Evolutionary conservation across 129 eudicot species (phyloP), one percentile per base, ranked within the genome.

Genomic region (Mikania micrantha): DNA sequence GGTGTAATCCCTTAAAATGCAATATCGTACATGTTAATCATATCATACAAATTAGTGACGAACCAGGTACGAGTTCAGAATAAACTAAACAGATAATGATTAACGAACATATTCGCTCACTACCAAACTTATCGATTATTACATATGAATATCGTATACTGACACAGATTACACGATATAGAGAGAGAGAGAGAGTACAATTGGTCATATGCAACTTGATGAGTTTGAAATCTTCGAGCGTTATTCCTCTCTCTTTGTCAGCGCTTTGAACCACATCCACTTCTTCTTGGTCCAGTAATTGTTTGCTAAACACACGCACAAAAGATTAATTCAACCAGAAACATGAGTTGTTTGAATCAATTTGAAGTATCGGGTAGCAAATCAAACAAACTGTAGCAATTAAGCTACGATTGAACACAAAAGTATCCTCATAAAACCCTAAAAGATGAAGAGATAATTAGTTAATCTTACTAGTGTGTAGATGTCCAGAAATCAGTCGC

Each of bases 401-500:
- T 36, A 25, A 9, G 60, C 20, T 52, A 22, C 50, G 35, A 34
- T 1, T 15, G 50, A 20, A 36, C 50, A 19, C 34, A n/a, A n/a
- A n/a, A n/a, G n/a, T n/a, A n/a, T n/a, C n/a, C n/a, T n/a, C n/a
- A n/a, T 24, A 5, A 41, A 76, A 24, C 56, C 28, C 25, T 39
- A 78, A 44, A n/a, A 67, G 2, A 6, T 4, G 60, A 29, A 7
- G 40, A 29, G n/a, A 36, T n/a, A n/a, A n/a, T 15, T 3, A 13
- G 2, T 31, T 29, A 57, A 65, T 36, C 80, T 82, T 74, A 93
- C 99, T 75, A 84, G 82, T 93, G 99, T 36, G 99, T 80, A 4
- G 99, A 93, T 39, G 90, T 83, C 99, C 99, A 93, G 95, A 93
- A 93, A 87, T 93, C 88, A 74, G 99, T 86, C 48, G 99, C 99